Conservation (phyloP, 192 early-diverging fungal genomes). For the Anaeromyces robustus region DNA sequence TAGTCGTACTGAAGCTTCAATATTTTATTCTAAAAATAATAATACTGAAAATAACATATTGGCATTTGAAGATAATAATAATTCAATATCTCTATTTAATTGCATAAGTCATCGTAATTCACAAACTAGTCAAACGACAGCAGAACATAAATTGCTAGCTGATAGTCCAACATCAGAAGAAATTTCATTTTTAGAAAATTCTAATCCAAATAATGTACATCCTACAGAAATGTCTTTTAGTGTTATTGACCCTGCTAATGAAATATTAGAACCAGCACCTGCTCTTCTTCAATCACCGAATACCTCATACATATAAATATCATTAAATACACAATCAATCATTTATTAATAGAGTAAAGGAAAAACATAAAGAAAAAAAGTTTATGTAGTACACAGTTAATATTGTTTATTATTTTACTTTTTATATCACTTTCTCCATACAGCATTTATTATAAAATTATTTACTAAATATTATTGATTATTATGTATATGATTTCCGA, state of each 20-base stretch:
- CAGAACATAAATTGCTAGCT: background rate
- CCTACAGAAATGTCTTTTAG: background rate
- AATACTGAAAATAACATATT: background rate
- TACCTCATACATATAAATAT: background rate
- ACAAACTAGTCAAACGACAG: background rate
- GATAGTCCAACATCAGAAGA: background rate
- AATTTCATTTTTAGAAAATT: background rate
- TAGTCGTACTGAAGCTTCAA: background rate
- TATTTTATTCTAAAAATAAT: background rate
- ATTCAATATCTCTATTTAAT: background rate
- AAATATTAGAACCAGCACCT: background rate
- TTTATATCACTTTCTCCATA: no score
- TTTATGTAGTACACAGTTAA: no score
- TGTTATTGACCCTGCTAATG: background rate
- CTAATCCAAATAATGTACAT: background rate
- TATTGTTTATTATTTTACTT: no score
- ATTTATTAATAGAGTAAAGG: no score
- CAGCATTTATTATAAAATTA: no score
- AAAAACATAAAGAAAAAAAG: no score
- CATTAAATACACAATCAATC: no score
- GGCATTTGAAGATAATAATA: background rate
- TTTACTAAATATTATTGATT: no score
- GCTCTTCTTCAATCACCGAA: background rate
- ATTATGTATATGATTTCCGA: no score
- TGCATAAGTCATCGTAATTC: background rate